Percentiles rank a stretch among this genome's conserved stretches.
Conservation (phyloP, 78 protist genomes). For the Tieghemostelium lacteum region DNA sequence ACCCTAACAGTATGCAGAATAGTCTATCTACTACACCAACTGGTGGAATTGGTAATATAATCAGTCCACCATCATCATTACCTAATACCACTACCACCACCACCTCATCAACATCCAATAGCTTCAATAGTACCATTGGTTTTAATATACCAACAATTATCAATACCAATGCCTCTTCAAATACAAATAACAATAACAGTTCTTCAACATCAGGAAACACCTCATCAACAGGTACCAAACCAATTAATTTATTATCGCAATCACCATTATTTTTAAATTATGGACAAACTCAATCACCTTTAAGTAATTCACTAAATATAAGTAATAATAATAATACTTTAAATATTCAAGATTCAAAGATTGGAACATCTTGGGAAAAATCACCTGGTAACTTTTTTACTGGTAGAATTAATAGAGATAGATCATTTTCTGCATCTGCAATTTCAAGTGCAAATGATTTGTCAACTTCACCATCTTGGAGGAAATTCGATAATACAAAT, state of each 20-base stretch:
- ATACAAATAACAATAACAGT: conserved; percentile 19
- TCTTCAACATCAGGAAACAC: no score
- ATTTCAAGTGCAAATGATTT: conserved; percentile 5
- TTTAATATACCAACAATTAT: conserved; percentile 17
- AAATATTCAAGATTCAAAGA: conserved; percentile 10
- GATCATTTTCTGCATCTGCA: conserved; percentile 36
- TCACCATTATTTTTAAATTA: conserved; percentile 1
- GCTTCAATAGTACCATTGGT: conserved; percentile 42
- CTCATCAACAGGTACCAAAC: no score
- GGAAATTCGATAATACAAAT: neutral
- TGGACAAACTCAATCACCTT: neutral
- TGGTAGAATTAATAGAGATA: conserved; percentile 6
- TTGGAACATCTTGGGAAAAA: conserved; percentile 71
- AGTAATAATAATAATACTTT: neutral
- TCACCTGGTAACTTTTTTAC: conserved; percentile 22
- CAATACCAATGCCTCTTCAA: no score
- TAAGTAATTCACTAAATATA: no score
- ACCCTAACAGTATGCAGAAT: neutral
- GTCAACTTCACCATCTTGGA: conserved; percentile 25
- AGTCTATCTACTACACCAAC: conserved; percentile 34
- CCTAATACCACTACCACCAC: neutral
- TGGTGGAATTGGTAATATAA: neutral
- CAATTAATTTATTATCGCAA: conserved; percentile 3
- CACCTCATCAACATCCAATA: neutral
- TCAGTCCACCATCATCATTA: neutral